Base-by-base conservation (phyloP, 495 filamentous ascomycete genomes). In the Cenococcum geophilum region DNA sequence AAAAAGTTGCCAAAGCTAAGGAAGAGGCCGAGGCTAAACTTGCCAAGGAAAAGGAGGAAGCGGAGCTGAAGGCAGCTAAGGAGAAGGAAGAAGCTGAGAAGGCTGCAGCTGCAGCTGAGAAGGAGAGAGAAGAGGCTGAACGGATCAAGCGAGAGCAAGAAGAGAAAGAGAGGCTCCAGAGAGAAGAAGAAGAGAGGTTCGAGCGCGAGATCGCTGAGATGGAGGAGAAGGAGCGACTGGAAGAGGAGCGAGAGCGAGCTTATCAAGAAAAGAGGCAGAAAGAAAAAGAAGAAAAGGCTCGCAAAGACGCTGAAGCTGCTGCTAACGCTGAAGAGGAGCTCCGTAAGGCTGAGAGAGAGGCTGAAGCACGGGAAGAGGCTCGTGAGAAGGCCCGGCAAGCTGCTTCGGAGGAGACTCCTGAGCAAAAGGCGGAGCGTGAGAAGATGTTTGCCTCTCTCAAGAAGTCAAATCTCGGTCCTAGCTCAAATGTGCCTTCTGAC, bases 391-490 rank as follows among this genome's bases (percentile, higher is more conserved):
- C 43, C 4, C 60, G 57, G 45, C 5, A 27, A 9, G 27, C 57
- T 21, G 21, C 37, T 27, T 53, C 70, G 23, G 48, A 34, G 10
- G 69, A 67, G 57, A 67, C 58, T 36, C 60, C 69, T n/a, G 73
- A 72, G 40, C 57, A 65, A 20, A 69, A 74, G 22, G 68, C 65
- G 4, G 72, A 75, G 62, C 40, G 68, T 1, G 67, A 72, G 51
- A 57, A 59, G 21, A 61, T 80, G 34, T 84, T 86, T 62, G 77
- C 79, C 12, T 76, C 79, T 8, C 75, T 85, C 48, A 85, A 82
- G 76, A 84, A 81, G 73, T 70, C 77, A 62, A 75, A 76, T 1
- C 75, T 79, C 14, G 80, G 82, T 25, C 67, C 72, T 58, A 76
- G 78, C 32, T 69, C 71, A 12, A 69, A 70, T 32, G 78, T 76